Evolutionary conservation across 2,329 filamentous ascomycete genomes (phyloP).

Genomic region (Teratosphaeria gauchensis): DNA sequence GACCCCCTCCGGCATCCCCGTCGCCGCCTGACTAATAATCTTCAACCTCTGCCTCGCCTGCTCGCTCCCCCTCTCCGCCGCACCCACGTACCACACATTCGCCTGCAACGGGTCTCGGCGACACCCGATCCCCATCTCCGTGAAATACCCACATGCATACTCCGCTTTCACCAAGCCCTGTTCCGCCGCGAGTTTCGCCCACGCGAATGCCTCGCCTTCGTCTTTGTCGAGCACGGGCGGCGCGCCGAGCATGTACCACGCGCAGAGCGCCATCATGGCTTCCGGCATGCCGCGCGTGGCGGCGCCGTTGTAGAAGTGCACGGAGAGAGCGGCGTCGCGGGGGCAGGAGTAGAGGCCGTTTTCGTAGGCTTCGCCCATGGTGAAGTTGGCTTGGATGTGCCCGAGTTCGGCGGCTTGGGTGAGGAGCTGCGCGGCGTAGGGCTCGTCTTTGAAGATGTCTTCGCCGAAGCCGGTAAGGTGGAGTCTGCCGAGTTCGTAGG

Average conservation of each 20-base stretch:
- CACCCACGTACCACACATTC: constrained; percentile 97
- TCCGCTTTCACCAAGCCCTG: constrained; percentile 72
- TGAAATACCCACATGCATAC: constrained; percentile 94
- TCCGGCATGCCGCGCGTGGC: constrained; percentile 73
- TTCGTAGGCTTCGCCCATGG: constrained; percentile 94
- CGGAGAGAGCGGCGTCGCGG: constrained; percentile 80
- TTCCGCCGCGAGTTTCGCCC: constrained; percentile 80
- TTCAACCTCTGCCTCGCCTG: constrained; percentile 77
- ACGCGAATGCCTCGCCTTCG: constrained; percentile 92
- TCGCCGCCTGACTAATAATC: constrained; percentile 73
- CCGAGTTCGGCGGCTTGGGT: constrained; percentile 90
- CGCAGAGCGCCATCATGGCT: constrained; percentile 97
- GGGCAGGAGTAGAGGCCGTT: constrained; percentile 82
- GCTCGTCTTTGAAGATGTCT: constrained; percentile 83
- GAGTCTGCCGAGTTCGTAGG: constrained; percentile 78
- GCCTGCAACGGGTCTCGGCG: constrained; percentile 89
- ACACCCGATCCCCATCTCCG: constrained; percentile 96
- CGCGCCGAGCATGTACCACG: constrained; percentile 96
- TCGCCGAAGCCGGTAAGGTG: constrained; percentile 92
- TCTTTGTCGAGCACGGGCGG: constrained; percentile 88
- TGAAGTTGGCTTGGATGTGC: constrained; percentile 73
- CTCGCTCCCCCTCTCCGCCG: constrained; percentile 84
- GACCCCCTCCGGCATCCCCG: constrained; percentile 40
- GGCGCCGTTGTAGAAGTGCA: constrained; percentile 94
- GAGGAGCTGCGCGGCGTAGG: constrained; percentile 86